These are phyloP conservation scores for Salix brachista DNA, from an alignment of 345 rosid genomes.

Conservation along the genomic window DNA sequence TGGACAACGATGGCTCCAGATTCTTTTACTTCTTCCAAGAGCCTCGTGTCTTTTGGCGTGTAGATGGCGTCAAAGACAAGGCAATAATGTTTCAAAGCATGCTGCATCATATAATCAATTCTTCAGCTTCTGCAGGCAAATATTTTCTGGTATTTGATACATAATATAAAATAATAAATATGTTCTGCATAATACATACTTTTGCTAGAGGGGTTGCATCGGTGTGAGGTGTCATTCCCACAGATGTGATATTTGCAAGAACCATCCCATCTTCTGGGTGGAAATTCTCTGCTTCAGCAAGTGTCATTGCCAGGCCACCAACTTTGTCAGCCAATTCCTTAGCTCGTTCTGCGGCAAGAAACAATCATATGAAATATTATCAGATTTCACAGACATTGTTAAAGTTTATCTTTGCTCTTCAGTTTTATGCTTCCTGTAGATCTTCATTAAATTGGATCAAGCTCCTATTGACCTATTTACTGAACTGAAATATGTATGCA, in stretches of 20 bases:
- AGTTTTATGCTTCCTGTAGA: not conserved
- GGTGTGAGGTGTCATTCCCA: slow-evolving; percentile 54
- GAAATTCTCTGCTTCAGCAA: slow-evolving; percentile 48
- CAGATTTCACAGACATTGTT: too few species aligned
- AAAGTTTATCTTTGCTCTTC: too few species aligned
- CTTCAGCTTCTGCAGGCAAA: not conserved
- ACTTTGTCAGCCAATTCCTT: slow-evolving; percentile 50
- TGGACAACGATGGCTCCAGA: slow-evolving; percentile 46
- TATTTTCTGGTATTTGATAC: not conserved
- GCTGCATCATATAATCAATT: slow-evolving; percentile 19
- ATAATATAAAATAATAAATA: too few species aligned
- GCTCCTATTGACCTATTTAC: too few species aligned
- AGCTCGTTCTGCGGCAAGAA: slow-evolving; percentile 38
- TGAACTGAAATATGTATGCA: not conserved
- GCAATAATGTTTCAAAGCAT: slow-evolving; percentile 48
- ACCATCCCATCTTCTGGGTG: slow-evolving; percentile 63
- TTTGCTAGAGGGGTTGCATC: slow-evolving; percentile 49
- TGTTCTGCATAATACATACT: slow-evolving; percentile 21
- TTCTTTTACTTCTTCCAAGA: slow-evolving; percentile 50
- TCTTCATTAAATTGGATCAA: too few species aligned
- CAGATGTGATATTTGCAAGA: slow-evolving; percentile 56
- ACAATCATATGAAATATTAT: too few species aligned
- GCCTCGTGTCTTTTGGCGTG: slow-evolving; percentile 60
- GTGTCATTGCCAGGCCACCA: slow-evolving; percentile 54
- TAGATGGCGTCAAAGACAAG: slow-evolving; percentile 58